Conservation (phyloP, 2,329 filamentous ascomycete species). For the Teratosphaeria nubilosa region DNA sequence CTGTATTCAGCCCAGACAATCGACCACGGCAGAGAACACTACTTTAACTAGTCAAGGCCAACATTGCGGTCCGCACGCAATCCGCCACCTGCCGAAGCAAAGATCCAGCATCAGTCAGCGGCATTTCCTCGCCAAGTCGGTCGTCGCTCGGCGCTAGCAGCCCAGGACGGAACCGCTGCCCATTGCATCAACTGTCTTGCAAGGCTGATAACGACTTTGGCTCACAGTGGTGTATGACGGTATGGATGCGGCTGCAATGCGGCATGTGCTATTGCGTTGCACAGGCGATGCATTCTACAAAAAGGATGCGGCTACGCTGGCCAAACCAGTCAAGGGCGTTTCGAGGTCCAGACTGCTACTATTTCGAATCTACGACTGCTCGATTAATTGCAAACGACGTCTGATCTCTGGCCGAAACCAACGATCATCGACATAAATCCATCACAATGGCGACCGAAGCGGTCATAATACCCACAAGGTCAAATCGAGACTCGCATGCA, state of each 20-base stretch:
- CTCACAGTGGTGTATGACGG: neutral
- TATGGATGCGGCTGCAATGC: neutral
- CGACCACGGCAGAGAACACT: neutral
- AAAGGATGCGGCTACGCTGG: neutral
- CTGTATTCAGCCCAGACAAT: neutral
- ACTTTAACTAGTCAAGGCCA: neutral
- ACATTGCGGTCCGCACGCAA: neutral
- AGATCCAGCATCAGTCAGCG: neutral
- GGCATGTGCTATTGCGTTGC: neutral
- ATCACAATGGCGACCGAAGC: neutral
- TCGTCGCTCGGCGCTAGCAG: neutral
- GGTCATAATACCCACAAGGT: neutral
- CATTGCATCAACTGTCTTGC: neutral
- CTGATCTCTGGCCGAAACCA: neutral
- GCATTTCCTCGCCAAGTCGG: neutral
- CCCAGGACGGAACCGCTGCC: neutral
- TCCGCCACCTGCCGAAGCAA: neutral
- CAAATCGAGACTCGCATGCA: neutral
- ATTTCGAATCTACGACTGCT: too few relatives aligned
- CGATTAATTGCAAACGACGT: neutral
- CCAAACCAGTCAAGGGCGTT: too few relatives aligned
- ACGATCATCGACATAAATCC: neutral
- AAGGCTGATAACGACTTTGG: neutral
- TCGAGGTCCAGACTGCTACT: too few relatives aligned
- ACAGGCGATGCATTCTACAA: neutral